Evolutionary conservation across 148 eudicot genomes (phyloP).

Genomic region (Dysphania ambrosioides): DNA sequence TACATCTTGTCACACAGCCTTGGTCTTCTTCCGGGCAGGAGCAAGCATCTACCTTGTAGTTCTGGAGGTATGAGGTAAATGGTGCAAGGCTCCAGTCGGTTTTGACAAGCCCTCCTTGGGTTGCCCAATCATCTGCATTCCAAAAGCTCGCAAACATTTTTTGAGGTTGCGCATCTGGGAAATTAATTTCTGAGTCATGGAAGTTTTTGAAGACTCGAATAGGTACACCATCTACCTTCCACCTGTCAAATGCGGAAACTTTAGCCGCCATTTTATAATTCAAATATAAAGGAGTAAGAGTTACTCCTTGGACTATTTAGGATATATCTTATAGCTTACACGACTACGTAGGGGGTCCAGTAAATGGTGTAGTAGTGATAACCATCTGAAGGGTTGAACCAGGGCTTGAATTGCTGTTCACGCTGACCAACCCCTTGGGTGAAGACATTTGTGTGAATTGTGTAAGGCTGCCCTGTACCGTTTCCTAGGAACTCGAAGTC

Average conservation of each 20-base stretch:
- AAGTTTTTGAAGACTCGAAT: constrained; percentile 65
- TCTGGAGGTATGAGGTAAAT: constrained; percentile 36
- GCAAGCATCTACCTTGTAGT: constrained; percentile 48
- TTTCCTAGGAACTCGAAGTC: constrained; percentile 91
- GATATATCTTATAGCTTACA: constrained; percentile 44
- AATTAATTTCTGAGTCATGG: constrained; percentile 42
- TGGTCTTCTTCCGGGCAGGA: constrained; percentile 32
- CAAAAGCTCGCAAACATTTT: constrained; percentile 51
- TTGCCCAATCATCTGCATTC: constrained; percentile 77
- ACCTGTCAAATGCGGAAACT: constrained; percentile 36
- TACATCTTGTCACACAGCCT: constrained; percentile 39
- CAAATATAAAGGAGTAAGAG: not conserved
- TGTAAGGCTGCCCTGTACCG: constrained; percentile 53
- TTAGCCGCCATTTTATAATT: not conserved
- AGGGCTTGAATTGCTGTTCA: constrained; percentile 63
- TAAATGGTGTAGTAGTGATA: constrained; percentile 66
- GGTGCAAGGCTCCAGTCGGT: constrained; percentile 59
- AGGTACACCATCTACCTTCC: constrained; percentile 56
- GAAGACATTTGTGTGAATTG: constrained; percentile 66
- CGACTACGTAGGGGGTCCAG: constrained; percentile 54
- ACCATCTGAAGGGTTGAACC: constrained; percentile 73
- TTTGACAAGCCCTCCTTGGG: constrained; percentile 53
- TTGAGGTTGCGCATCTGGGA: constrained; percentile 55
- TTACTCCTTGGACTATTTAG: too few relatives aligned
- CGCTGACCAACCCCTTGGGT: constrained; percentile 54